Conservation (phyloP, 208 protist species). For the Crithidia thermophila region DNA sequence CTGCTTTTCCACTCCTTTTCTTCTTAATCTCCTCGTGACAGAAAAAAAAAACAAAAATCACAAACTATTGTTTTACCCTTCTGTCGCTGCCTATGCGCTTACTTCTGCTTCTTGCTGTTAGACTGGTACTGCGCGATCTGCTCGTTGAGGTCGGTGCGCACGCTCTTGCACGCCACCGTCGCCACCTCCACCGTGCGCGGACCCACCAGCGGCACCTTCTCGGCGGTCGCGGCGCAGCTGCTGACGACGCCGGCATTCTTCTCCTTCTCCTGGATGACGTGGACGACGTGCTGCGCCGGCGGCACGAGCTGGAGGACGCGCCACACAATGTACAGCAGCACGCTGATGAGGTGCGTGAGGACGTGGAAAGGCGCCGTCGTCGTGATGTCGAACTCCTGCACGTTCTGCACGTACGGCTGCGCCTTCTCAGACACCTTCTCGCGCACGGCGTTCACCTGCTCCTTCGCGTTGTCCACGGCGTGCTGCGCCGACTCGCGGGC, state of each 20-base stretch:
- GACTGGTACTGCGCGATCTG: conserved; percentile 27
- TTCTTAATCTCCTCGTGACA: too few relatives aligned
- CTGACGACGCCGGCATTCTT: background rate
- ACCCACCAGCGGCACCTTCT: conserved; percentile 43
- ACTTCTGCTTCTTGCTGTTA: conserved; percentile 28
- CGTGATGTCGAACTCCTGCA: conserved; percentile 47
- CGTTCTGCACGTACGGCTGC: conserved; percentile 31
- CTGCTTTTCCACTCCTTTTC: too few relatives aligned
- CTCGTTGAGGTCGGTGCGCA: conserved; percentile 38
- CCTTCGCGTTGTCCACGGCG: conserved; percentile 38
- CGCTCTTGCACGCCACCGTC: conserved; percentile 25
- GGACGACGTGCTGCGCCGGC: conserved; percentile 10
- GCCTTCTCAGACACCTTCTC: conserved; percentile 26
- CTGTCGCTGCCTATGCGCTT: background rate
- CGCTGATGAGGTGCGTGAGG: conserved; percentile 37
- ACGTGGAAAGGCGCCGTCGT: conserved; percentile 40
- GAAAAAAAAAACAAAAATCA: background rate
- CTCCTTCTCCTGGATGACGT: conserved; percentile 21
- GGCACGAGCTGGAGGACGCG: conserved; percentile 23
- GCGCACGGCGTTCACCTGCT: conserved; percentile 30
- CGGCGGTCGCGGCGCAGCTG: conserved; percentile 12
- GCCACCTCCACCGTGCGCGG: conserved; percentile 28
- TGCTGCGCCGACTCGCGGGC: conserved; percentile 23
- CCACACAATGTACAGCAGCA: conserved; percentile 36
- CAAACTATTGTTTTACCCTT: background rate